These are phyloP conservation scores for Mucor saturninus DNA, from an alignment of 371 early-diverging fungal genomes.

Conservation along the genomic window DNA sequence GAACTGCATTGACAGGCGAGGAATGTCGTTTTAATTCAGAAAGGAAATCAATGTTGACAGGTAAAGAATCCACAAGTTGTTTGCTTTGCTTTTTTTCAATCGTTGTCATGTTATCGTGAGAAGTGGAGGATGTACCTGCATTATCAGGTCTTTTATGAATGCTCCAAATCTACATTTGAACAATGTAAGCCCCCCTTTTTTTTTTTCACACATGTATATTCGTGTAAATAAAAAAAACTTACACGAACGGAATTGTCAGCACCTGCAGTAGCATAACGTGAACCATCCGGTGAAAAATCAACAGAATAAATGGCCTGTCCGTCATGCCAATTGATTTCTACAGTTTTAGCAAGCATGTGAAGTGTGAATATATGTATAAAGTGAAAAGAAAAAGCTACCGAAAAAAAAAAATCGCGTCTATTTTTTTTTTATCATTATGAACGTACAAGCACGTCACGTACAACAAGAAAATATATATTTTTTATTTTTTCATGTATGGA, in stretches of 20 bases:
- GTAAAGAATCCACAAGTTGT: constrained; percentile 46
- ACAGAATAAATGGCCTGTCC: constrained; percentile 88
- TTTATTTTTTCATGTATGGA: no score
- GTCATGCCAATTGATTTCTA: constrained; percentile 96
- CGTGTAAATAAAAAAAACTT: constrained; percentile 20
- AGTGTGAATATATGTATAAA: no score
- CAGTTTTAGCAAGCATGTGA: constrained; percentile 47
- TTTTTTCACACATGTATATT: no score
- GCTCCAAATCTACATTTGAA: constrained; percentile 68
- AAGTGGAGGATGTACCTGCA: not conserved
- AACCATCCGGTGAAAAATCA: constrained; percentile 81
- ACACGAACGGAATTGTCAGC: constrained; percentile 90
- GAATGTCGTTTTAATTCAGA: constrained; percentile 87
- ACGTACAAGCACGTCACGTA: constrained; percentile 3
- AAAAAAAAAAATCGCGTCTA: constrained; percentile 16
- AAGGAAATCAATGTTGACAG: constrained; percentile 74
- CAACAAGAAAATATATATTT: no score
- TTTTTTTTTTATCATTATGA: not conserved
- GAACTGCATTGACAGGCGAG: constrained; percentile 91
- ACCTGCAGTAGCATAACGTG: constrained; percentile 89
- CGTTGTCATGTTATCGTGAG: constrained; percentile 2
- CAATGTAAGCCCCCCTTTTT: not conserved
- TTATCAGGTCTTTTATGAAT: constrained; percentile 36
- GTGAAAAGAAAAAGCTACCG: not conserved
- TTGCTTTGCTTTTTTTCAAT: constrained; percentile 15